phyloP scores from a whole-genome alignment of 176 grass and related monocot species.

The Thalia dealbata region DNA sequence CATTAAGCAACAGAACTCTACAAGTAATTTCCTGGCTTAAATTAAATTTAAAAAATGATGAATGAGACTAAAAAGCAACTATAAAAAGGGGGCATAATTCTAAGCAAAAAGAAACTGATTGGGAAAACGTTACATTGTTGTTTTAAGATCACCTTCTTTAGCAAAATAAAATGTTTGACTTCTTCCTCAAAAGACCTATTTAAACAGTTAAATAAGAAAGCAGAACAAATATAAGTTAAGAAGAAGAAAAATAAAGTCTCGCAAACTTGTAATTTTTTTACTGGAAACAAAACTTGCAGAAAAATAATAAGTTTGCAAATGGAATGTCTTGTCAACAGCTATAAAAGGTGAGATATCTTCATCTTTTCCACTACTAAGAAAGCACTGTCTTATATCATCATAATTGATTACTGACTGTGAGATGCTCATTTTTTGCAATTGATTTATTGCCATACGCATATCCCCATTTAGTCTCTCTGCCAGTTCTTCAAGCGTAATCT shows the following conservation, averaged over 20 bases:
- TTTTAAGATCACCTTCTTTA: neutral
- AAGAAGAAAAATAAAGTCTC: neutral
- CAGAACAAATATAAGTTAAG: neutral
- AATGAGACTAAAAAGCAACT: too few species aligned
- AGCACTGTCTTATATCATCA: conserved; percentile 80
- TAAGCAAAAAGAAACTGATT: too few species aligned
- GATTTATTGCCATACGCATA: conserved; percentile 97
- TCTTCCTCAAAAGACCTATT: neutral
- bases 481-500: conserved; percentile 96
- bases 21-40: neutral
- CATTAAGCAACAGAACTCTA: neutral
- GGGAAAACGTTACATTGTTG: too few species aligned
- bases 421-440: conserved; percentile 97
- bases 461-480: conserved; percentile 97
- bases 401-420: conserved; percentile 91
- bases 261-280: neutral
- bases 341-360: conserved; percentile 99
- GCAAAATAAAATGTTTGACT: neutral
- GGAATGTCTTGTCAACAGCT: conserved; percentile 80
- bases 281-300: neutral
- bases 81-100: too few species aligned
- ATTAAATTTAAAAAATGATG: too few species aligned
- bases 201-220: neutral
- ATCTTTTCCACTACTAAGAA: conserved; percentile 91
- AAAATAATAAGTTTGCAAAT: conserved; percentile 20